Conservation (phyloP, 2,329 filamentous ascomycete species). For the Exophiala alcalophila region DNA sequence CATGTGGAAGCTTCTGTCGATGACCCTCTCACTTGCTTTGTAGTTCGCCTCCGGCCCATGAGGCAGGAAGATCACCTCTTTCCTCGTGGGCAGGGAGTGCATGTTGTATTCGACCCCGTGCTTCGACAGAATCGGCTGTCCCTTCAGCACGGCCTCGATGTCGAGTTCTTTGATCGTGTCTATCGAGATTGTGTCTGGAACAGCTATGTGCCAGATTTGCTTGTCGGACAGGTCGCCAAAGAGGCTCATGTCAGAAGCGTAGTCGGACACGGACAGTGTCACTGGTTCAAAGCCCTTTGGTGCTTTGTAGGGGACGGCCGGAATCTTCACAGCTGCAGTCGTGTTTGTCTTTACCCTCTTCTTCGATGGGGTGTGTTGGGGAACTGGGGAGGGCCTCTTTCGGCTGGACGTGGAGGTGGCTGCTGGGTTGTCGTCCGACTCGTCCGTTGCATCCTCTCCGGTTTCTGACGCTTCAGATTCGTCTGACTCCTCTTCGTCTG, state of each 20-base stretch:
- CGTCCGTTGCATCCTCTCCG: slow-evolving; percentile 8
- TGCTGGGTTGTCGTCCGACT: slow-evolving; percentile 9
- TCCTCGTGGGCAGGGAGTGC: slow-evolving; percentile 8
- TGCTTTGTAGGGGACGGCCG: slow-evolving; percentile 40
- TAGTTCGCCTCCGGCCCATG: slow-evolving; percentile 30
- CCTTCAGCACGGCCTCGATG: slow-evolving; percentile 40
- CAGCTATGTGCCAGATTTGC: slow-evolving; percentile 49
- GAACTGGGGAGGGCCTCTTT: slow-evolving; percentile 12
- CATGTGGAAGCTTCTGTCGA: slow-evolving; percentile 31
- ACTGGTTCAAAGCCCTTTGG: slow-evolving; percentile 43
- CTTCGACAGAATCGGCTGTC: slow-evolving; percentile 42
- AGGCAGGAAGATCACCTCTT: slow-evolving; percentile 39
- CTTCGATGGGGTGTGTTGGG: slow-evolving; percentile 1
- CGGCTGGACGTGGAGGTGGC: slow-evolving; percentile 13
- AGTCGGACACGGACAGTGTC: slow-evolving; percentile 16
- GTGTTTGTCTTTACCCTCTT: slow-evolving; percentile 9
- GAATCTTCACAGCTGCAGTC: slow-evolving; percentile 23
- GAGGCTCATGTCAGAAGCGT: slow-evolving; percentile 10
- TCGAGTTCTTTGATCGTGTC: slow-evolving; percentile 46
- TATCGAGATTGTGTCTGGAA: slow-evolving; percentile 44
- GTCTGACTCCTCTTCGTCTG: slow-evolving; percentile 1
- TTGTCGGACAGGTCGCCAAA: slow-evolving; percentile 39
- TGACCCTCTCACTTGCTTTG: slow-evolving; percentile 14
- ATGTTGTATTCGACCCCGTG: slow-evolving; percentile 38
- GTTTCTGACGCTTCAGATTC: not conserved